Percentiles rank a stretch among this genome's conserved stretches.
phyloP scores from a whole-genome alignment of 2,329 filamentous ascomycete species.

The Epichloe sp. region DNA sequence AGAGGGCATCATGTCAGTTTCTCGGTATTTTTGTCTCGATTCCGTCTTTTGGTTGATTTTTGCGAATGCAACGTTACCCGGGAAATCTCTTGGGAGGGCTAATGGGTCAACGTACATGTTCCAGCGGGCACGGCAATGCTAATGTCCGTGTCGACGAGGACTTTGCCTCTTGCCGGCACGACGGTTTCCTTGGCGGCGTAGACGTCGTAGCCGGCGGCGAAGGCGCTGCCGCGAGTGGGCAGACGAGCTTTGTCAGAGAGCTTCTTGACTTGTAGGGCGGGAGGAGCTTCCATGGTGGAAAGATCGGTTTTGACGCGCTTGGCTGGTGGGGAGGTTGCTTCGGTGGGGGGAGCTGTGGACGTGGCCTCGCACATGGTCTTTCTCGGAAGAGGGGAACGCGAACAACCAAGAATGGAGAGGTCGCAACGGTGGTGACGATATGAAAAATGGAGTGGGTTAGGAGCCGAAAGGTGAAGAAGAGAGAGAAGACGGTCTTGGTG shows the following conservation, averaged over 20 bases:
- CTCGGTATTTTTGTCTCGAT: too few species aligned
- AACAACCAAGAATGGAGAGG: too few species aligned
- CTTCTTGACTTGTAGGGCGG: slow-evolving; percentile 77
- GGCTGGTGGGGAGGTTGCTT: slow-evolving; percentile 52
- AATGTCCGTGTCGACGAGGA: slow-evolving; percentile 79
- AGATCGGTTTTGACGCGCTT: slow-evolving; percentile 60
- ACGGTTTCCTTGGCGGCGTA: slow-evolving; percentile 65
- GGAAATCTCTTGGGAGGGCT: background rate
- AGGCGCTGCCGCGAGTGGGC: slow-evolving; percentile 78
- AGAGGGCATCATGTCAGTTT: background rate
- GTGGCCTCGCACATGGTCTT: background rate
- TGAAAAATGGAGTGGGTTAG: too few species aligned
- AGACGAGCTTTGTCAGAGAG: slow-evolving; percentile 65
- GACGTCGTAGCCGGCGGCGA: slow-evolving; percentile 87
- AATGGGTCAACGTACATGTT: slow-evolving; percentile 52
- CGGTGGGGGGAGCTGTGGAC: slow-evolving; percentile 22
- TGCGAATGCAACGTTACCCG: too few species aligned
- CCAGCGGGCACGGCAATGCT: slow-evolving; percentile 80
- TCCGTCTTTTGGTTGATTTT: too few species aligned
- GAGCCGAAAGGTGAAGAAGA: background rate
- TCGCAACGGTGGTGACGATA: too few species aligned
- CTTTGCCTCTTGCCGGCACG: slow-evolving; percentile 74
- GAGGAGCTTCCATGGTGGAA: slow-evolving; percentile 28
- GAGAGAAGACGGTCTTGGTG: too few species aligned
- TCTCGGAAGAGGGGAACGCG: too few species aligned